Evolutionary conservation across 2,329 filamentous ascomycete species (phyloP), one percentile per base, ranked within the genome.

Genomic region (Apiospora phragmitis): DNA sequence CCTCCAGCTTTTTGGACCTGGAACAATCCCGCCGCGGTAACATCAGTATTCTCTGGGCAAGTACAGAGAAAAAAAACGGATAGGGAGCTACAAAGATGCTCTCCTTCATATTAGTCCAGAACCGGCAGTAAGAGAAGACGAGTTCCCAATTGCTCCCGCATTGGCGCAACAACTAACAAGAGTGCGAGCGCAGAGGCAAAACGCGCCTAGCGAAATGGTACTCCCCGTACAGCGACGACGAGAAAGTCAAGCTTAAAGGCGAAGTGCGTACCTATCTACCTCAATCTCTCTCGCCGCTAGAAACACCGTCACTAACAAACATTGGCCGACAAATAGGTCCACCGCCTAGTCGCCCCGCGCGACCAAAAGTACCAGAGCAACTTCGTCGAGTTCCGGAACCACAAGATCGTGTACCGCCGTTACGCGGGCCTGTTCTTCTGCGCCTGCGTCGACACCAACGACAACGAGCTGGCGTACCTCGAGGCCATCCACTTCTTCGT

Each of bases 321-420:
- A 21, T n/a, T 47, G 51, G 16, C 26, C 66, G 24, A 35, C 47
- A 24, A n/a, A 67, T 77, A 94, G 92, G 93, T 98, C 77, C 96
- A 99, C 87, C 95, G 96, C 73, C 94, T 99, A 76, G 95, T 99
- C 72, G 96, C 96, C 0, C 96, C 96, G 8, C 93, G 96, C 80
- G 96, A 99, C 84, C 96, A 99, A 81, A 99, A 99, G 81, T 97
- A 99, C 87, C 96, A 99, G 82, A 97, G 94, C 84, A 99, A 99
- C 86, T 99, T 99, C 79, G 96, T 99, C 87, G 96, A 99, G 84
- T 92, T 93, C 85, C 93, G 94, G 75, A 93, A 94, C 84, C 94
- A 95, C 81, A 98, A 98, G 86, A 93, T 99, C 77, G 94, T 99
- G 69, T 99, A 99, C 86, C 92, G 97, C 62, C 93, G 96, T 73